These are phyloP conservation scores for Cyamopsis tetragonoloba DNA, from an alignment of 306 rosid species.

Conservation along the genomic window DNA sequence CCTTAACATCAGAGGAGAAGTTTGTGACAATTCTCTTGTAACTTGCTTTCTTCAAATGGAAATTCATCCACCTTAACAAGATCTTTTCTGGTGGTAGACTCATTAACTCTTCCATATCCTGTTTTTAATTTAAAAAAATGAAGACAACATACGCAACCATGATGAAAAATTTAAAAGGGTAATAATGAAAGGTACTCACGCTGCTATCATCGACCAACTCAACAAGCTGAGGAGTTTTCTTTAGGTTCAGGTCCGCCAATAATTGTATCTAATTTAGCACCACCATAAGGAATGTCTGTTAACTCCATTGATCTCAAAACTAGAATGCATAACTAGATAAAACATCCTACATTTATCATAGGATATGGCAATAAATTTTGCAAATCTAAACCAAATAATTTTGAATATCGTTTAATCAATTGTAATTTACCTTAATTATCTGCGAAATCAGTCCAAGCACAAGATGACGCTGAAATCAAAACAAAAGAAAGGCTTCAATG, in stretches of 20 bases:
- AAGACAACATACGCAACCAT: slow-evolving; percentile 24
- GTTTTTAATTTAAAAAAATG: slow-evolving; percentile 30
- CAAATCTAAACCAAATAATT: not conserved
- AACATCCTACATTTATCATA: not conserved
- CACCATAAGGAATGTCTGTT: slow-evolving; percentile 24
- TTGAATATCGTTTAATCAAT: not conserved
- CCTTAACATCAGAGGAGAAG: slow-evolving; percentile 97
- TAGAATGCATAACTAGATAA: not conserved
- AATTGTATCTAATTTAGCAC: slow-evolving; percentile 71
- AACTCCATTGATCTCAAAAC: no score
- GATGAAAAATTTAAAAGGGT: not conserved
- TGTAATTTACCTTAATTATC: slow-evolving; percentile 76
- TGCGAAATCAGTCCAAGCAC: slow-evolving; percentile 95
- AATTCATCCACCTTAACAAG: slow-evolving; percentile 96
- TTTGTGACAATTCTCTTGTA: slow-evolving; percentile 74
- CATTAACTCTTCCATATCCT: slow-evolving; percentile 98
- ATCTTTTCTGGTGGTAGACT: slow-evolving; percentile 95
- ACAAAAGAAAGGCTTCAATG: no score
- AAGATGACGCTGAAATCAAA: slow-evolving; percentile 85
- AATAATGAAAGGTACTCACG: slow-evolving; percentile 39
- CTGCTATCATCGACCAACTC: slow-evolving; percentile 86
- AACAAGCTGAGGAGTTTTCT: slow-evolving; percentile 92
- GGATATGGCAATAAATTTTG: not conserved
- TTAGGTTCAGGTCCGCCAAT: slow-evolving; percentile 90
- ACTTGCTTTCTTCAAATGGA: slow-evolving; percentile 78